phyloP scores from a whole-genome alignment of 2,329 filamentous ascomycete species.

The Colletotrichum limetticola region DNA sequence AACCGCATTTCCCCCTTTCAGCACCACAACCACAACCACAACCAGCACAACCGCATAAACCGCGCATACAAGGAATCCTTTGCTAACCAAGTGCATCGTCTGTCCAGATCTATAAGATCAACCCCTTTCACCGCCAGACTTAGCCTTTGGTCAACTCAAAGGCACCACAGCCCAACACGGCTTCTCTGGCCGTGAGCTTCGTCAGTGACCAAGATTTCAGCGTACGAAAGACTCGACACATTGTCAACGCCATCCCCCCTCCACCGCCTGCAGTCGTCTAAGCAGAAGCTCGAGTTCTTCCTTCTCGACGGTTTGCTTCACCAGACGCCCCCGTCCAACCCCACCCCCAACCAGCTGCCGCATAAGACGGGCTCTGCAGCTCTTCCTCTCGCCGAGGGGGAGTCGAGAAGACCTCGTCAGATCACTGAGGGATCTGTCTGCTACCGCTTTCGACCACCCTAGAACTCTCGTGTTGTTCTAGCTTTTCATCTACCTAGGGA shows the following conservation, averaged over 20 bases:
- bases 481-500: conserved; percentile 29
- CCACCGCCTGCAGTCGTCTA: conserved; percentile 60
- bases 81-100: conserved; percentile 3
- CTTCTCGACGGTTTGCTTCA: conserved; percentile 62
- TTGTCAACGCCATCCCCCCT: conserved; percentile 73
- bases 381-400: conserved; percentile 99
- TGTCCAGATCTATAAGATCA: conserved; percentile 35
- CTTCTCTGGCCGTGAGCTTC: conserved; percentile 69
- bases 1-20: not conserved
- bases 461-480: conserved; percentile 64
- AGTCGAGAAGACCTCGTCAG: conserved; percentile 98
- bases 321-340: conserved; percentile 61
- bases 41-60: not conserved
- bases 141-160: conserved; percentile 77
- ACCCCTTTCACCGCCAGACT: conserved; percentile 29
- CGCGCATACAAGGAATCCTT: conserved; percentile 4
- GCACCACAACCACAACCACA: not conserved
- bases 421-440: conserved; percentile 89
- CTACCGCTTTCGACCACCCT: conserved; percentile 96
- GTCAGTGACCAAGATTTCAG: conserved; percentile 78
- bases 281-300: conserved; percentile 58
- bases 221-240: conserved; percentile 71
- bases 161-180: conserved; percentile 68
- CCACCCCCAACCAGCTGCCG: conserved; percentile 89
- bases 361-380: conserved; percentile 98